phyloP scores from a whole-genome alignment of 73 alveolate genomes.

The Breviolum minutum region DNA sequence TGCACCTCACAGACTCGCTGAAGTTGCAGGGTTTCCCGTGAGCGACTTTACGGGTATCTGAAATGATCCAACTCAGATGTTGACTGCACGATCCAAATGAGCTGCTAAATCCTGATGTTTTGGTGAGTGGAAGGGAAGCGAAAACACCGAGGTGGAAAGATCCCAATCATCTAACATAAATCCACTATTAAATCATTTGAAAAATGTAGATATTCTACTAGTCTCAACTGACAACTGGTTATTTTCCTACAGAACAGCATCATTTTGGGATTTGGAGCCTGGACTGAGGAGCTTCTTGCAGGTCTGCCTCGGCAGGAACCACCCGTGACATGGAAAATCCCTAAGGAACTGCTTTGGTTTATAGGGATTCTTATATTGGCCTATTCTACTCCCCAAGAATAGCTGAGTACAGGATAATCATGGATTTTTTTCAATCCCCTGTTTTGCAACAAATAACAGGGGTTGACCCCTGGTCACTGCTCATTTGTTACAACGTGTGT shows the following conservation, averaged over 20 bases:
- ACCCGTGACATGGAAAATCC: too few species aligned
- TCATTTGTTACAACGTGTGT: not conserved
- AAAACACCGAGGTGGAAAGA: not conserved
- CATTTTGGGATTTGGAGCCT: not conserved
- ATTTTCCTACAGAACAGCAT: too few species aligned
- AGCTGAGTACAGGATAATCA: not conserved
- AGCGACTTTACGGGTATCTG: not conserved
- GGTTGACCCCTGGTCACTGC: too few species aligned
- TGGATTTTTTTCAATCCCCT: not conserved
- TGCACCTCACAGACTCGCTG: not conserved
- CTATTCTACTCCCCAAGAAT: not conserved
- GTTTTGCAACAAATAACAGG: not conserved
- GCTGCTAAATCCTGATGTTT: not conserved
- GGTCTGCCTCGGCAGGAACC: conserved; percentile 3
- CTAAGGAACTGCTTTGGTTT: not conserved
- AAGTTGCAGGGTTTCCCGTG: not conserved
- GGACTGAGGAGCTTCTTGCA: not conserved
- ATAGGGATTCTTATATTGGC: too few species aligned
- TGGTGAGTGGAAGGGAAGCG: not conserved
- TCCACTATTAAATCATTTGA: not conserved
- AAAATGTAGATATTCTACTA: not conserved
- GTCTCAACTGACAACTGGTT: too few species aligned
- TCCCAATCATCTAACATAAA: not conserved
- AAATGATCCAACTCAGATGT: not conserved
- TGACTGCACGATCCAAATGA: conserved; percentile 15